A percentile compares a stretch with the other conserved stretches of the same genome.
Evolutionary conservation across 768 basidiomycete species (phyloP).

Genomic region (Amanita molliuscula): DNA sequence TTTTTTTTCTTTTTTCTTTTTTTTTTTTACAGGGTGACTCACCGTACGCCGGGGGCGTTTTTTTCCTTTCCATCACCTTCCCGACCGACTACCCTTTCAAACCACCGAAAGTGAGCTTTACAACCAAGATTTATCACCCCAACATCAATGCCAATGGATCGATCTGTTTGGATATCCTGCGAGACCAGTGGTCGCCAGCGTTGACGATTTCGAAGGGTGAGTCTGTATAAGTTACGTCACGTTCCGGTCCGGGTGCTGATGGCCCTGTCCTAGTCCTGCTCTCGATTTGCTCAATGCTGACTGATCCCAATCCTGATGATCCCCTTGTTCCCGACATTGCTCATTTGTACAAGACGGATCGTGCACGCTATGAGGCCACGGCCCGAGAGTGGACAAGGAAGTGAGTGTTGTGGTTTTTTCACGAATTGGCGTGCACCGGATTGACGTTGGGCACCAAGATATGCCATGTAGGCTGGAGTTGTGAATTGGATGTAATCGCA

Average conservation of each 20-base stretch:
- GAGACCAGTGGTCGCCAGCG: conserved; percentile 99
- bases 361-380: conserved; percentile 92
- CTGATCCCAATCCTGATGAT: conserved; percentile 98
- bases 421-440: no score
- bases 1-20: no score
- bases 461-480: conserved; percentile 40
- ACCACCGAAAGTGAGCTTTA: conserved; percentile 99
- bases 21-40: conserved; percentile 97
- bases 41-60: conserved; percentile 97
- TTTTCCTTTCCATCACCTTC: conserved; percentile 93
- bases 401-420: conserved; percentile 39
- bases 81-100: conserved; percentile 99
- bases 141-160: conserved; percentile 99
- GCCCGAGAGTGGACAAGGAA: conserved; percentile 99
- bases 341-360: conserved; percentile 98
- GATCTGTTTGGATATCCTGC: conserved; percentile 95
- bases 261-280: conserved; percentile 55
- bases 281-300: conserved; percentile 98
- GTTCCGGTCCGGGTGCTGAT: neutral
- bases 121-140: conserved; percentile 99
- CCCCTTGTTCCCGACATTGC: conserved; percentile 98
- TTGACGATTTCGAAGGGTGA: conserved; percentile 97
- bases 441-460: conserved; percentile 18
- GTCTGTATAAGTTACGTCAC: neutral
- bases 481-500: conserved; percentile 17